Base-by-base conservation (phyloP, 2,329 filamentous ascomycete species). In the Paecilomyces variotii region DNA sequence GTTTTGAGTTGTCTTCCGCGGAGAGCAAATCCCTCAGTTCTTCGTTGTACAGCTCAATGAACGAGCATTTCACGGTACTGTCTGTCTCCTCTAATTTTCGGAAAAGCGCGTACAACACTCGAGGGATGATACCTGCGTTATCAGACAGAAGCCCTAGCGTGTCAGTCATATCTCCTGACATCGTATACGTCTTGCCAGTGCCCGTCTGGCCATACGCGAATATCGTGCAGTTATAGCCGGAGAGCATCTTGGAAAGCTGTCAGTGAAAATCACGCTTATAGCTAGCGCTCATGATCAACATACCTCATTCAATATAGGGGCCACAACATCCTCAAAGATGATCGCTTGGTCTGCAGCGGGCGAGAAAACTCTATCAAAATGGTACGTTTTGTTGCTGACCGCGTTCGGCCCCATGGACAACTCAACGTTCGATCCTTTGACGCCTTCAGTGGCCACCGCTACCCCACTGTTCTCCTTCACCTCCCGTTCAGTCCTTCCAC, bases 121-220 rank as follows among this genome's bases (percentile, higher is more conserved):
- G 87, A 26, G 95, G 95, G 62, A 99, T 94, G 66, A 99, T 97
- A 67, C 94, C 94, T 28, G 95, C 94, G 45, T 87, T 88, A 70
- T 97, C 94, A 1, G 93, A 93, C 12, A 96, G 81, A 60, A 96
- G 86, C 1, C 93, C 91, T 39, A 91, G 76, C 0, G 86, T 90
- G 66, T 97, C 90, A 12, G 84, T 90, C 85, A 99, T 97, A 73
- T 99, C 93, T 57, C 94, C 94, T 0, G 93, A 96, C 94, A 99
- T 99, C 26, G 94, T 99, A 75, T 99, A 99, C 12, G 94, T 99
- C 75, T 99, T 99, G 67, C 94, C 94, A 0, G 94, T 99, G 52
- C 94, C 94, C 0, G 94, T 99, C 74, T 99, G 94, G 27, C 94
- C 94, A 72, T 99, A 99, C 34, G 94, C 94, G 68, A 99, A 99